Evolutionary conservation across 2,329 filamentous ascomycete genomes (phyloP).

Genomic region (Dothideomycetes sp.): DNA sequence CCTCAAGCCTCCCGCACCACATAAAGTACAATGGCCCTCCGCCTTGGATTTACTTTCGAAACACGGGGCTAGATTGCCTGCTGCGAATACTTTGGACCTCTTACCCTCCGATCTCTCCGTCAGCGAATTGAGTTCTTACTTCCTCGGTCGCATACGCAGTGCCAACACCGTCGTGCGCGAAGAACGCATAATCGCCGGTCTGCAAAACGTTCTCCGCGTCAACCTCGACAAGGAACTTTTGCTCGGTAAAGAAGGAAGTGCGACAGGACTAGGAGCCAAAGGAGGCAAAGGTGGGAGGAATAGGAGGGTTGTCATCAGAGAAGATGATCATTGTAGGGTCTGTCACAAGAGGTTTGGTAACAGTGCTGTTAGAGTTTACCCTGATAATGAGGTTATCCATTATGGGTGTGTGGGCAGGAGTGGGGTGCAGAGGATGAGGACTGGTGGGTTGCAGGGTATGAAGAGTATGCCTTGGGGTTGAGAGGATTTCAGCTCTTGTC

Average conservation of each 20-base stretch:
- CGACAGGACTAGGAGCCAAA: constrained; percentile 37
- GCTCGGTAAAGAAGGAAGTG: constrained; percentile 67
- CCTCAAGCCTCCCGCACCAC: constrained; percentile 65
- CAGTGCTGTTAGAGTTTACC: constrained; percentile 82
- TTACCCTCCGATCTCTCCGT: constrained; percentile 76
- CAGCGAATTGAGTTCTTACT: constrained; percentile 75
- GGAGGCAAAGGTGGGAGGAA: constrained; percentile 44
- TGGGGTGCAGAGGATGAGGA: constrained; percentile 12
- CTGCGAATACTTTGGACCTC: constrained; percentile 72
- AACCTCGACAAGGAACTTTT: constrained; percentile 63
- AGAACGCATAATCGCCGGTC: constrained; percentile 63
- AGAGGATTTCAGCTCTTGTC: too few relatives aligned
- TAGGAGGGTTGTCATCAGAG: constrained; percentile 67
- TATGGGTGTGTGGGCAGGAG: constrained; percentile 35
- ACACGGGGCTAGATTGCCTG: constrained; percentile 84
- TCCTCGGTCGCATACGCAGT: constrained; percentile 77
- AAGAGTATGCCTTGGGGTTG: constrained; percentile 13
- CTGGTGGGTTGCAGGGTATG: constrained; percentile 14
- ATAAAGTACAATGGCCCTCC: constrained; percentile 55
- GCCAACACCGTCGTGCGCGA: constrained; percentile 77
- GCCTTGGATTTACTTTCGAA: constrained; percentile 82
- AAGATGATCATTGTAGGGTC: constrained; percentile 82
- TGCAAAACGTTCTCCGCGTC: constrained; percentile 73
- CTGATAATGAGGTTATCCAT: constrained; percentile 51
- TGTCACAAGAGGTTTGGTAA: constrained; percentile 90